phyloP scores from a whole-genome alignment of 208 protist genomes.

The Wallacemonas rigidus region DNA sequence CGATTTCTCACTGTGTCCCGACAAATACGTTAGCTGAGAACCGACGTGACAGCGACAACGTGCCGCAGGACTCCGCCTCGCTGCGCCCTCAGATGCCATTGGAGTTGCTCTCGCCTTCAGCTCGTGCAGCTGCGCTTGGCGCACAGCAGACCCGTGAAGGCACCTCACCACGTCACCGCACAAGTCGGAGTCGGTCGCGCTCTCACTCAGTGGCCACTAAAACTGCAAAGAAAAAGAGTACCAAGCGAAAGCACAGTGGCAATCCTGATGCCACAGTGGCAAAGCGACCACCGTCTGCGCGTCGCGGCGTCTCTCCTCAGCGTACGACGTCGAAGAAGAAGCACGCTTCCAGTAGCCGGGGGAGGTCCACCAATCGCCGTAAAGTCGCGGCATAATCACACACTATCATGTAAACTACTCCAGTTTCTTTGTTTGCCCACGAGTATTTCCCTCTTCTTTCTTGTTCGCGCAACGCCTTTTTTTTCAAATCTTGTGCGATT shows the following conservation, averaged over 20 bases:
- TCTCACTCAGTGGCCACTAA: neutral
- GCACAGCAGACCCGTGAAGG: slow-evolving; percentile 7
- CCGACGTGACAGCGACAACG: slow-evolving; percentile 14
- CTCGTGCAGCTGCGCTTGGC: neutral
- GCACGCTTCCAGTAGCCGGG: neutral
- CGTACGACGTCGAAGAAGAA: neutral
- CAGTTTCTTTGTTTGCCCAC: neutral
- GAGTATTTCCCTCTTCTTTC: neutral
- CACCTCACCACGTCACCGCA: neutral
- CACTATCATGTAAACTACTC: neutral
- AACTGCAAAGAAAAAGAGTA: slow-evolving; percentile 10
- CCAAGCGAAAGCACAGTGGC: neutral
- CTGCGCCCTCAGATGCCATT: slow-evolving; percentile 5
- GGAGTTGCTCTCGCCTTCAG: slow-evolving; percentile 11
- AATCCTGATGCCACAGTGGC: neutral
- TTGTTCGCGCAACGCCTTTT: neutral
- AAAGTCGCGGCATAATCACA: neutral
- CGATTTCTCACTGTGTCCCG: neutral
- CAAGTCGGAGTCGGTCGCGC: slow-evolving; percentile 7
- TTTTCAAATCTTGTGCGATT: neutral
- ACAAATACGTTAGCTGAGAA: neutral
- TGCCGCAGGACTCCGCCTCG: neutral
- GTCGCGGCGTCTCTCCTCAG: neutral
- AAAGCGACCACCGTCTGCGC: neutral
- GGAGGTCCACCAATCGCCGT: neutral